Base-by-base conservation (phyloP, 495 filamentous ascomycete genomes). In the Cryomyces minteri region DNA sequence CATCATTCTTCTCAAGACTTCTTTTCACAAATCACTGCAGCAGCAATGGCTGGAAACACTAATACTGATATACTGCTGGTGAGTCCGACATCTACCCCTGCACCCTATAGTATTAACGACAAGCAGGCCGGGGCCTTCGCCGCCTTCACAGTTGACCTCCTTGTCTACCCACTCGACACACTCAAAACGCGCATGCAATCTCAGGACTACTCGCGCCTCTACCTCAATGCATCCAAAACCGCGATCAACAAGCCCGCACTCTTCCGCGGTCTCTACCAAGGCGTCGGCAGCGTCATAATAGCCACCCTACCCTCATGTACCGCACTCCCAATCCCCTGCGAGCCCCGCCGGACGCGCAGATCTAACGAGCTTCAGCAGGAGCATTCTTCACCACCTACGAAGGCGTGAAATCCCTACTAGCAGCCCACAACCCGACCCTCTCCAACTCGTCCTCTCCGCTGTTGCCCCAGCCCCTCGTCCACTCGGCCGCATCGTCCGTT, bases 341-440 rank as follows among this genome's bases (percentile, higher is more conserved):
- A n/a, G n/a, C n/a, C n/a, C n/a, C n/a, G n/a, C n/a, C n/a, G n/a
- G n/a, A n/a, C n/a, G n/a, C 7, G 7, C 8, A 8, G 7, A 18
- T 6, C 11, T 36, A 32, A 43, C 5, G 10, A 4, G 5, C 12
- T 34, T 30, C 46, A 88, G 82, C 86, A 41, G 85, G 84, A 47
- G 72, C 81, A 31, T 95, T 94, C 65, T 94, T 94, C 64, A 84
- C 81, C 8, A 82, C 81, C 5, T 94, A 94, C 60, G 87, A 94
- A 67, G 70, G 68, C 14, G 62, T 70, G 6, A 92, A 88, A 62
- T 62, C 67, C 10, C 54, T 70, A 11, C 59, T 82, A 2, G 57
- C 64, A 37, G 54, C 60, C 31, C 53, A 58, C 37, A 70, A 69
- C 63, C 48, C 63, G 10, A 50, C 43, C 25, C 53, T 72, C 1